Evolutionary conservation across 352 stramenopile species (phyloP).

Genomic region (Pythium aphanidermatum): DNA sequence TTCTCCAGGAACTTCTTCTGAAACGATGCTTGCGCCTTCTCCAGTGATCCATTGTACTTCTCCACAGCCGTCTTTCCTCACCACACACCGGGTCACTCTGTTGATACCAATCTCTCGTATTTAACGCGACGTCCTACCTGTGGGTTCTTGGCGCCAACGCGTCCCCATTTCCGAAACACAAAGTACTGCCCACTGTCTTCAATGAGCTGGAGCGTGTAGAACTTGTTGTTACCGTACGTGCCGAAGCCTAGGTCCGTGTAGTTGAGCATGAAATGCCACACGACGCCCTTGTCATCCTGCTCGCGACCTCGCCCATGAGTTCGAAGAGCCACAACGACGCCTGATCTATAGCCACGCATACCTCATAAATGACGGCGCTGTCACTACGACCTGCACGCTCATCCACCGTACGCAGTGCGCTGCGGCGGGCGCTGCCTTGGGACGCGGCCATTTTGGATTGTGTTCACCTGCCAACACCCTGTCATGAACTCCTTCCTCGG

Average conservation of each 20-base stretch:
- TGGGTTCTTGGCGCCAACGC: constrained; percentile 57
- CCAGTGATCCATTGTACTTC: constrained; percentile 29
- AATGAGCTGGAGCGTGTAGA: constrained; percentile 70
- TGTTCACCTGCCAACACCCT: too few species aligned
- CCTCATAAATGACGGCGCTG: constrained; percentile 17
- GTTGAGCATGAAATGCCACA: constrained; percentile 71
- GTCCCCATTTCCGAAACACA: constrained; percentile 67
- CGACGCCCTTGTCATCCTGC: constrained; percentile 40
- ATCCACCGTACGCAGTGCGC: constrained; percentile 22
- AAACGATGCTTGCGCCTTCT: constrained; percentile 48
- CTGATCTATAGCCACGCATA: not conserved
- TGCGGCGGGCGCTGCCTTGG: too few species aligned
- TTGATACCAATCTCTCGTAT: too few species aligned
- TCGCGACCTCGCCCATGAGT: not conserved
- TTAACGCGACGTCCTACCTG: too few species aligned
- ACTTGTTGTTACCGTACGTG: constrained; percentile 67
- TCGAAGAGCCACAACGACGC: not conserved
- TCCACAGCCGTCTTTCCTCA: constrained; percentile 16
- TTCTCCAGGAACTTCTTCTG: constrained; percentile 60
- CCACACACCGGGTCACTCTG: too few species aligned
- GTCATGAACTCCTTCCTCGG: too few species aligned
- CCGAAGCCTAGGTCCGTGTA: constrained; percentile 56
- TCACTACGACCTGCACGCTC: constrained; percentile 13
- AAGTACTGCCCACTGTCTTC: constrained; percentile 32
- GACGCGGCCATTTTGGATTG: too few species aligned